phyloP scores from a whole-genome alignment of 805 yeast genomes.

The Nakazawaea holstii region DNA sequence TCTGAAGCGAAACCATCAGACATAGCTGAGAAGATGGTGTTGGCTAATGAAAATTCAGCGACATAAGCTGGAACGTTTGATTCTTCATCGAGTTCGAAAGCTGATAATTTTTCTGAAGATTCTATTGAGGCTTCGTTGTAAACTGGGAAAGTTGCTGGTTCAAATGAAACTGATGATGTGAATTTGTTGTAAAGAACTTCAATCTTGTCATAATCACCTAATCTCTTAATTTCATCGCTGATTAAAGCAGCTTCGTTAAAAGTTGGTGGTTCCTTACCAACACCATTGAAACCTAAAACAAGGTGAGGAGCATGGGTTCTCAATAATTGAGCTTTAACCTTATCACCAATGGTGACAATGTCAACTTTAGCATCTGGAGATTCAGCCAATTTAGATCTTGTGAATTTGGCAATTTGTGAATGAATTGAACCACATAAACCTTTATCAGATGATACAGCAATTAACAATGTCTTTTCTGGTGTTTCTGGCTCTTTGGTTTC shows the following conservation, averaged over 20 bases:
- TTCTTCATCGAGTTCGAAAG: conserved; percentile 73
- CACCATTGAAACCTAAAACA: conserved; percentile 77
- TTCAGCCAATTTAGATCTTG: conserved; percentile 62
- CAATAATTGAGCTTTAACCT: conserved; percentile 79
- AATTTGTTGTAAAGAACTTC: conserved; percentile 86
- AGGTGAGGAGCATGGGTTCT: conserved; percentile 74
- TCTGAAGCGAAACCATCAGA: conserved; percentile 99
- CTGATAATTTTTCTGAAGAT: conserved; percentile 78
- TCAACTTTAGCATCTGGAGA: conserved; percentile 55
- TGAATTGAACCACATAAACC: conserved; percentile 99
- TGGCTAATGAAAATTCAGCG: conserved; percentile 85
- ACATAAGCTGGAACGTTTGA: conserved; percentile 61
- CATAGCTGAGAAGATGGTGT: conserved; percentile 83
- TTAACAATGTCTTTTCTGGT: conserved; percentile 59
- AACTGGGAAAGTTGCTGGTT: conserved; percentile 67
- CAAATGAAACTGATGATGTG: conserved; percentile 83
- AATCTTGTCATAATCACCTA: conserved; percentile 68
- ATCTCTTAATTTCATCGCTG: conserved; percentile 72
- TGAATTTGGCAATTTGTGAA: conserved; percentile 87
- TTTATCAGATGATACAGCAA: conserved; percentile 93
- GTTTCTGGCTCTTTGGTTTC: conserved; percentile 56
- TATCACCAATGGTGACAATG: conserved; percentile 89
- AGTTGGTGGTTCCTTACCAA: conserved; percentile 96
- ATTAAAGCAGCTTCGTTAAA: conserved; percentile 86
- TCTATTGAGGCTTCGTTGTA: conserved; percentile 69